A percentile compares a stretch with the other conserved stretches of the same genome.
Conservation (phyloP, 148 eudicot genomes). For the Cornus suecica region DNA sequence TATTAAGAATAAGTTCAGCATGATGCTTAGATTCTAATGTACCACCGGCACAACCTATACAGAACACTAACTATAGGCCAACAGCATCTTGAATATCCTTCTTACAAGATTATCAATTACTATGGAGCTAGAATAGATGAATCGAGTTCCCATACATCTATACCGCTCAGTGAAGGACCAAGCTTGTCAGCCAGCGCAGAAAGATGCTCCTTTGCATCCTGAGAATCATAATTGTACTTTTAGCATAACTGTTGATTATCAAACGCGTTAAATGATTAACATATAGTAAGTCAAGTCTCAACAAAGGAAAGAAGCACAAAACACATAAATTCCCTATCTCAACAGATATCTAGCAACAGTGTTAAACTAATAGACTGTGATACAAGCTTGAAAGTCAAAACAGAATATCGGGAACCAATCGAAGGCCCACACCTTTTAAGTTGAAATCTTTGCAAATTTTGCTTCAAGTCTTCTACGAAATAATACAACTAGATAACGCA, state of each 20-base stretch:
- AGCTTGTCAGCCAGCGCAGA: slow-evolving; percentile 90
- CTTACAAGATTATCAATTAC: not conserved
- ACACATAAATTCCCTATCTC: not conserved
- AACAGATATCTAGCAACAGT: not conserved
- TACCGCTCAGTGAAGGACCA: slow-evolving; percentile 75
- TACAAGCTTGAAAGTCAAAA: slow-evolving; percentile 3
- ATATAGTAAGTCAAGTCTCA: not conserved
- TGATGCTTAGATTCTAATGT: too few relatives aligned
- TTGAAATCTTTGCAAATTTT: not conserved
- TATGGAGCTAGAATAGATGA: slow-evolving; percentile 1
- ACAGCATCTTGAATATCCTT: not conserved
- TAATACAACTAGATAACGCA: not conserved
- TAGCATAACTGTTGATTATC: slow-evolving; percentile 2
- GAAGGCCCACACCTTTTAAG: not conserved
- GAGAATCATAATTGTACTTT: slow-evolving; percentile 22
- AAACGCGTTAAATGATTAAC: not conserved
- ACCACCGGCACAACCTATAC: too few relatives aligned
- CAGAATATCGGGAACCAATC: not conserved
- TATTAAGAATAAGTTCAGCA: not conserved
- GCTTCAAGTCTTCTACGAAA: not conserved
- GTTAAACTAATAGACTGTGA: not conserved
- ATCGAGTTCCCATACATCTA: slow-evolving; percentile 57
- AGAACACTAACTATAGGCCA: not conserved
- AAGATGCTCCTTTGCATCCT: slow-evolving; percentile 99
- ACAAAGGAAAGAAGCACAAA: slow-evolving; percentile 6